Evolutionary conservation across 345 rosid species (phyloP).

Genomic region (Cardamine occulta): DNA sequence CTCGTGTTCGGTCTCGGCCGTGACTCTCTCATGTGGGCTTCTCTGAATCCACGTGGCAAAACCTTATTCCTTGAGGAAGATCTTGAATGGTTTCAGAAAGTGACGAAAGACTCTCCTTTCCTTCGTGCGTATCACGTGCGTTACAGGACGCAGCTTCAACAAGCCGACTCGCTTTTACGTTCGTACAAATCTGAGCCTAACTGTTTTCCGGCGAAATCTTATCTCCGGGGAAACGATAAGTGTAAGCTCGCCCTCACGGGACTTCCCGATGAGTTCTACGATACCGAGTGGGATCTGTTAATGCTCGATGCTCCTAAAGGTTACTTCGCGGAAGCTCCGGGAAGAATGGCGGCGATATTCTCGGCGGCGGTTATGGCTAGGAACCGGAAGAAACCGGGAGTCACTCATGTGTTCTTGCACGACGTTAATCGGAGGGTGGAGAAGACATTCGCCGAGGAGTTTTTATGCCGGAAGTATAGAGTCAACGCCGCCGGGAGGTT

Average conservation of each 20-base stretch:
- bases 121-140: constrained; percentile 63
- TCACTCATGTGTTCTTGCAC: constrained; percentile 67
- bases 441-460: constrained; percentile 61
- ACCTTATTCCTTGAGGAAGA: constrained; percentile 75
- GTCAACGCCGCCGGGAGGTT: constrained; percentile 57
- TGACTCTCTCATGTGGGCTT: constrained; percentile 70
- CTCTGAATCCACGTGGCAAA: constrained; percentile 63
- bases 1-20: constrained; percentile 70
- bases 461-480: constrained; percentile 56
- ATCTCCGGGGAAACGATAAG: constrained; percentile 44
- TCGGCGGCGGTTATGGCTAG: constrained; percentile 78
- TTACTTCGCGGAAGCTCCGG: constrained; percentile 61
- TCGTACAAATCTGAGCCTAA: constrained; percentile 44
- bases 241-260: constrained; percentile 61
- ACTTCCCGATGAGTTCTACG: constrained; percentile 66
- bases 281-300: constrained; percentile 70
- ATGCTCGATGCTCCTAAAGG: constrained; percentile 78
- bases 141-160: constrained; percentile 61
- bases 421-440: constrained; percentile 73
- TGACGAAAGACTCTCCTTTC: constrained; percentile 46
- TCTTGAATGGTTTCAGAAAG: constrained; percentile 58
- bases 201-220: constrained; percentile 54
- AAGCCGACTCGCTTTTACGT: constrained; percentile 54
- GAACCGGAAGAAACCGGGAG: constrained; percentile 57
- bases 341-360: constrained; percentile 69